Evolutionary conservation across 140 eudicot species (phyloP), one percentile per base, ranked within the genome.

Genomic region (Cichorium intybus): DNA sequence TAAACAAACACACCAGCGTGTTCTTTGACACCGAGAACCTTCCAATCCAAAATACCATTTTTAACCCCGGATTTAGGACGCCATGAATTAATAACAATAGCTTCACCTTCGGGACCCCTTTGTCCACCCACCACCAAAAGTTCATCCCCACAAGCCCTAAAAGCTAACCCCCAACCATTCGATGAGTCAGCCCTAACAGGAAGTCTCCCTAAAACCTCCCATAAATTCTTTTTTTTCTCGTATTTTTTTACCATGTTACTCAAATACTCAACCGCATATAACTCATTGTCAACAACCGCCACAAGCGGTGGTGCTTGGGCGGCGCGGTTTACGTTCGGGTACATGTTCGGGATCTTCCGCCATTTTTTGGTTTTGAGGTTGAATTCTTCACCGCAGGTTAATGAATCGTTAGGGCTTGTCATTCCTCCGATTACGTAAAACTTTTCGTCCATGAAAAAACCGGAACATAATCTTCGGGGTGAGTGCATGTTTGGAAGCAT

Each of bases 111-210:
- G 1, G 84, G 83, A 20, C 85, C 84, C 81, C 86, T 69, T 71
- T 77, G 89, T 12, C 96, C 96, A 62, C 96, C 96, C 21, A 85
- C 81, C 17, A 88, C 84, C 53, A 88, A 62, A 17, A 88, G 85
- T 9, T 75, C 72, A 26, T 76, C 72, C 20, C 96, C 90, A 47
- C 75, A 84, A 1, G 87, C 82, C 57, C 81, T 85, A 55, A 88
- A 85, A n/a, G 90, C 94, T 39, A 88, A 73, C 28, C 96, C 94
- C 94, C 96, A 88, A 24, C 96, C 96, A 49, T 85, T 77, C 5
- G 84, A 75, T 2, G 78, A 82, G 66, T 82, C 95, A 3, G 90
- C 90, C 62, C 95, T 39, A 24, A 79, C 90, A 5, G 90, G 90
- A 47, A 85, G 82, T 49, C 90, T 60, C 17, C 96, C 96, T 58